These are phyloP conservation scores for Fusarium nurragi DNA, from an alignment of 2,329 filamentous ascomycete species.

Conservation along the genomic window DNA sequence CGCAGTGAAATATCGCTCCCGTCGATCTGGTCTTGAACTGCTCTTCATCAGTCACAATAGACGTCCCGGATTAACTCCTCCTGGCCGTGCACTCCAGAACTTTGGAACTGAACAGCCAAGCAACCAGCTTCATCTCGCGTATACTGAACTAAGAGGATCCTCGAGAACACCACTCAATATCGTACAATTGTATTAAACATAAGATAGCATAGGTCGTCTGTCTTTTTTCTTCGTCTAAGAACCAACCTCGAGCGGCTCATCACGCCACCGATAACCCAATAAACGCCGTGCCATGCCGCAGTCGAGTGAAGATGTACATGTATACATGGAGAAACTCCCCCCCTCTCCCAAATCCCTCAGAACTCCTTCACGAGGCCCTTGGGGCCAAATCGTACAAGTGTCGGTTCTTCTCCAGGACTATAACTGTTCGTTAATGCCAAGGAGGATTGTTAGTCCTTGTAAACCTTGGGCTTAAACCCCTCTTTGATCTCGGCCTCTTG, in stretches of 20 bases:
- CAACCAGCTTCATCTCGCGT: no score
- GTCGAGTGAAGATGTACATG: constrained; percentile 64
- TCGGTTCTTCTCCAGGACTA: constrained; percentile 6
- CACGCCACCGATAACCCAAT: constrained; percentile 45
- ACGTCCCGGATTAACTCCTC: neutral
- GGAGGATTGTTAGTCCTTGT: constrained; percentile 73
- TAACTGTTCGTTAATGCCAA: neutral
- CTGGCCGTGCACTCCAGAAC: neutral
- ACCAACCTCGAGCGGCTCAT: constrained; percentile 46
- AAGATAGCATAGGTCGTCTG: constrained; percentile 44
- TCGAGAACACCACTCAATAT: constrained; percentile 32
- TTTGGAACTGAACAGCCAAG: neutral
- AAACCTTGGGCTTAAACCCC: constrained; percentile 95
- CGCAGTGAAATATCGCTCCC: neutral
- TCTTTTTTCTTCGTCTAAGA: constrained; percentile 47
- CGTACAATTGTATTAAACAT: constrained; percentile 45
- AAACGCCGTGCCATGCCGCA: constrained; percentile 64
- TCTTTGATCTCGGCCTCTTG: constrained; percentile 82
- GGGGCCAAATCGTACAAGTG: constrained; percentile 37
- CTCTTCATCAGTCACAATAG: no score
- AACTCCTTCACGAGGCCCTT: constrained; percentile 26
- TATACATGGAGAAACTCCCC: constrained; percentile 46
- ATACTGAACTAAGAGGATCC: neutral
- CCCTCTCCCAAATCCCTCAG: constrained; percentile 26
- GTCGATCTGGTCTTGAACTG: neutral